Percentiles rank a stretch among this genome's conserved stretches.
Conservation (phyloP, 257 asterid species). For the Nicotiana paniculata region DNA sequence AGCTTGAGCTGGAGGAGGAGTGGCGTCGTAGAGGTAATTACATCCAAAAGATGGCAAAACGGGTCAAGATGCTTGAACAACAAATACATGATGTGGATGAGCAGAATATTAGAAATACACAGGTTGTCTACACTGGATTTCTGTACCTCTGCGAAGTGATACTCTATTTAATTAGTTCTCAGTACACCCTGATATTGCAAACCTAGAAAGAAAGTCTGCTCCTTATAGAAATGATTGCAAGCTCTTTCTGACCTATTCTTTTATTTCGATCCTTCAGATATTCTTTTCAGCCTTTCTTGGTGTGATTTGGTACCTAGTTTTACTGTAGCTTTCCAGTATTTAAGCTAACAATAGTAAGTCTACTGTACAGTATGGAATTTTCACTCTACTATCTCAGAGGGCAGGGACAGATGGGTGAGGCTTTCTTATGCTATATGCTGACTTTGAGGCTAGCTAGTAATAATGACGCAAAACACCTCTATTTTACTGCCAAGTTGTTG, state of each 20-base stretch:
- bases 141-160: constrained; percentile 8
- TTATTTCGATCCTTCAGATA: not conserved
- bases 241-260: not conserved
- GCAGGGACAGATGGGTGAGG: not conserved
- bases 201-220: not conserved
- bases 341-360: not conserved
- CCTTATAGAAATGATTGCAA: not conserved
- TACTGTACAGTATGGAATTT: not conserved
- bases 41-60: constrained; percentile 34
- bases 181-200: constrained; percentile 11
- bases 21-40: constrained; percentile 32
- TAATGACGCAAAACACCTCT: not conserved
- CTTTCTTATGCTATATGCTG: not conserved
- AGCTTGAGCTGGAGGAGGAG: constrained; percentile 54
- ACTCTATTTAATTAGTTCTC: constrained; percentile 7
- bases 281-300: not conserved
- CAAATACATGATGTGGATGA: constrained; percentile 62
- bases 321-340: not conserved
- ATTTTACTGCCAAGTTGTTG: not conserved
- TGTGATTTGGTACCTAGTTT: not conserved
- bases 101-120: constrained; percentile 60
- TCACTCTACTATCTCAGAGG: not conserved
- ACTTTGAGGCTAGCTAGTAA: not conserved
- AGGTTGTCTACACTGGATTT: constrained; percentile 34
- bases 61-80: constrained; percentile 41